phyloP scores from a whole-genome alignment of 2,329 filamentous ascomycete species.

The Cordyceps cicadae region DNA sequence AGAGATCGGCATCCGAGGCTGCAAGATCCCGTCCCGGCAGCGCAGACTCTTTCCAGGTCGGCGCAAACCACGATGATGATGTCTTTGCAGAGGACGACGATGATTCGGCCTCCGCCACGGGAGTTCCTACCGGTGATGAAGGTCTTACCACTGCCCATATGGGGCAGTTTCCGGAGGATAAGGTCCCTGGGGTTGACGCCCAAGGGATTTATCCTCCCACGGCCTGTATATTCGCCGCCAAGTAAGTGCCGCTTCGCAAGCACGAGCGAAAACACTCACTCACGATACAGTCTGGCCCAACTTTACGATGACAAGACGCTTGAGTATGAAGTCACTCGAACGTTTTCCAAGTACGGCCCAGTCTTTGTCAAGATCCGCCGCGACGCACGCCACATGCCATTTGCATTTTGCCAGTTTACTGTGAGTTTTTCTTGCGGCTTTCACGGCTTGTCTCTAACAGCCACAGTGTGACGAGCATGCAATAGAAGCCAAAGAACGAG shows the following conservation, averaged over 20 bases:
- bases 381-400: slow-evolving; percentile 50
- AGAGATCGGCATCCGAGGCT: slow-evolving; percentile 8
- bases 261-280: neutral
- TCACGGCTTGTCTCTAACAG: slow-evolving; percentile 18
- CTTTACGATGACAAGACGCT: slow-evolving; percentile 41
- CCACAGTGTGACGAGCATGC: slow-evolving; percentile 38
- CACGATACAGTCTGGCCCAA: slow-evolving; percentile 40
- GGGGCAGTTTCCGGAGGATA: neutral
- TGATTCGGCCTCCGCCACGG: neutral
- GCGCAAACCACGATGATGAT: slow-evolving; percentile 11
- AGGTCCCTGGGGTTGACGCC: slow-evolving; percentile 15
- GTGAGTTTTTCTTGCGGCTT: slow-evolving; percentile 30
- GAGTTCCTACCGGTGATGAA: neutral
- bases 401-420: slow-evolving; percentile 56
- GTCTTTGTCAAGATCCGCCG: slow-evolving; percentile 58
- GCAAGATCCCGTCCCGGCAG: slow-evolving; percentile 8
- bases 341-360: slow-evolving; percentile 46
- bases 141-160: neutral
- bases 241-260: slow-evolving; percentile 38
- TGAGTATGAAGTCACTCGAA: slow-evolving; percentile 41
- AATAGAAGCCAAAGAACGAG: slow-evolving; percentile 36
- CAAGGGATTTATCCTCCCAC: slow-evolving; percentile 45
- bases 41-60: slow-evolving; percentile 10
- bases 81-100: slow-evolving; percentile 12
- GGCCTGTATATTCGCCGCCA: slow-evolving; percentile 57